These are phyloP conservation scores for Eragrostis curvula DNA, from an alignment of 176 grass and related monocot genomes.

Conservation along the genomic window DNA sequence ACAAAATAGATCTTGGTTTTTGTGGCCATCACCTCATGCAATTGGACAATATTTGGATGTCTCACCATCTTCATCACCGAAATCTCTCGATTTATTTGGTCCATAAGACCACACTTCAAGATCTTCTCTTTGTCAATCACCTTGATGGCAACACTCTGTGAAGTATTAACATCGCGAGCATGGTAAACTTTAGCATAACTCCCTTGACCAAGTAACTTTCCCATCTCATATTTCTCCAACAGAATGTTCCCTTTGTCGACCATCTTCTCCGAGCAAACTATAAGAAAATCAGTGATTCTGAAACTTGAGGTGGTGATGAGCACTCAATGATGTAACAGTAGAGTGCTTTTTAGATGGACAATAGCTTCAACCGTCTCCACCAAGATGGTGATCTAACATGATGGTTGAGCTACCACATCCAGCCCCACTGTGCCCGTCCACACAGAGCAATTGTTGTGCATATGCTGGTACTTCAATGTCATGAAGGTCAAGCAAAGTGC, in stretches of 20 bases:
- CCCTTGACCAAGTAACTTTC: constrained; percentile 80
- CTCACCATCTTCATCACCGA: constrained; percentile 86
- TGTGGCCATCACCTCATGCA: constrained; percentile 97
- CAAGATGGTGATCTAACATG: constrained; percentile 54
- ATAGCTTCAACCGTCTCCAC: constrained; percentile 66
- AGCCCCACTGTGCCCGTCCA: constrained; percentile 35
- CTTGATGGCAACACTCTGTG: constrained; percentile 83
- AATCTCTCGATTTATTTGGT: constrained; percentile 89
- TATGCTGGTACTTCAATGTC: constrained; percentile 37
- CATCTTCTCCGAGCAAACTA: constrained; percentile 44
- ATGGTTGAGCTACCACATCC: constrained; percentile 42
- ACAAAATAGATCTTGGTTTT: constrained; percentile 96
- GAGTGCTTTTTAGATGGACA: background rate
- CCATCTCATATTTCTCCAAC: constrained; percentile 80
- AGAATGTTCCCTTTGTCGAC: constrained; percentile 67
- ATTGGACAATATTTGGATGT: constrained; percentile 79
- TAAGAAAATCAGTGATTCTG: background rate
- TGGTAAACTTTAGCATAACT: constrained; percentile 97
- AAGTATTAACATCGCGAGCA: constrained; percentile 62
- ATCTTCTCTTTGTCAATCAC: constrained; percentile 95
- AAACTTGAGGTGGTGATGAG: background rate
- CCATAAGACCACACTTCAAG: constrained; percentile 71
- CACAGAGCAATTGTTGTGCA: constrained; percentile 34
- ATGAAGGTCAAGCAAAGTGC: constrained; percentile 48
- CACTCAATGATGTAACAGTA: background rate